Percentiles rank a stretch among this genome's conserved stretches.
Conservation (phyloP, 139 green algal genomes). For the Dunaliella sp. region DNA sequence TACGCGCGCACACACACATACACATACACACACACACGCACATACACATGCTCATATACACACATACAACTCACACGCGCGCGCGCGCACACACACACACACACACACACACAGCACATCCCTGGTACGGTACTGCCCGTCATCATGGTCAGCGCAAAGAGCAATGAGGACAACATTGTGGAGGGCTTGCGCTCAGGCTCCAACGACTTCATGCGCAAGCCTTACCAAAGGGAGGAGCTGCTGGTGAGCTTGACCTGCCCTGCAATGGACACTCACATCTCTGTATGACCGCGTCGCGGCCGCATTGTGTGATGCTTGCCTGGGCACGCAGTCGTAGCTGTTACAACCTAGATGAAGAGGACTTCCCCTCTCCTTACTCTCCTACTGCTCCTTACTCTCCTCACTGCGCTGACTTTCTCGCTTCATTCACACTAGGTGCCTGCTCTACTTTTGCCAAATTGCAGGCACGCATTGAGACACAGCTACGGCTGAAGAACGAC, state of each 20-base stretch:
- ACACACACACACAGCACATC: conserved; percentile 20
- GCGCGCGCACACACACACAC: neutral
- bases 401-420: neutral
- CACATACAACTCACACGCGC: neutral
- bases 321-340: neutral
- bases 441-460: no score
- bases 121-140: conserved; percentile 45
- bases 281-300: no score
- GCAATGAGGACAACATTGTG: conserved; percentile 50
- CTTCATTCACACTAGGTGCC: no score
- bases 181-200: conserved; percentile 44
- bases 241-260: no score
- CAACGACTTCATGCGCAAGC: conserved; percentile 65
- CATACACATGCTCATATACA: neutral
- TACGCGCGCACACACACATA: neutral
- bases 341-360: neutral
- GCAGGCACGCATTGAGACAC: conserved; percentile 42
- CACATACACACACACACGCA: neutral
- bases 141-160: conserved; percentile 59
- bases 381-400: neutral
- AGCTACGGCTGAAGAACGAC: conserved; percentile 51
- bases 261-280: no score
- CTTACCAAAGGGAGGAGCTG: conserved; percentile 52
- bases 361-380: neutral
- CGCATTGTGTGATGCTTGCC: neutral